phyloP scores from a whole-genome alignment of 495 filamentous ascomycete genomes.

The Chaetomium tenue region DNA sequence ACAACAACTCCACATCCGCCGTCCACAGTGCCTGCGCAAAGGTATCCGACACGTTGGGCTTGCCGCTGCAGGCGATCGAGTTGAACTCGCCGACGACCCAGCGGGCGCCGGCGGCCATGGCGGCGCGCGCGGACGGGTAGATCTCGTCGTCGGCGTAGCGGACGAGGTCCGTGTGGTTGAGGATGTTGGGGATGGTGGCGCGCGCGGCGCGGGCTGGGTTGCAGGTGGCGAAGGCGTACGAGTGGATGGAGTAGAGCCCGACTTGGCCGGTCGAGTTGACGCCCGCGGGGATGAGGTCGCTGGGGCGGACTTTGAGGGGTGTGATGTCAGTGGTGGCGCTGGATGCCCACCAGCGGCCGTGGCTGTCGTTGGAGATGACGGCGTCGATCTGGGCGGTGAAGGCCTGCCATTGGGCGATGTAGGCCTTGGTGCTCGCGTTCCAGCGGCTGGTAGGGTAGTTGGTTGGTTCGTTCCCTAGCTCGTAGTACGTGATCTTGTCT shows the following conservation, averaged over 20 bases:
- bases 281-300: background rate
- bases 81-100: conserved; percentile 3
- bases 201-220: background rate
- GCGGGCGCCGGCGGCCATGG: background rate
- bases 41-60: background rate
- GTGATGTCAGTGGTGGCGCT: background rate
- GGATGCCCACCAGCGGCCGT: background rate
- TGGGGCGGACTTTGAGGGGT: background rate
- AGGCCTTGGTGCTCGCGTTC: background rate
- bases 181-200: conserved; percentile 1
- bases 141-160: conserved; percentile 1
- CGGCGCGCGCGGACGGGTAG: background rate
- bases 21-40: background rate
- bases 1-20: background rate
- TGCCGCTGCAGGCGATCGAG: conserved; percentile 1
- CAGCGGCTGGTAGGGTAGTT: background rate
- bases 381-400: background rate
- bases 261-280: conserved; percentile 3
- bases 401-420: background rate
- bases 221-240: conserved; percentile 1
- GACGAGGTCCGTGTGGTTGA: background rate
- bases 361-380: background rate
- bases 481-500: background rate
- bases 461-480: conserved; percentile 1
- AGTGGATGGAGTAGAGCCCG: background rate